Conservation (phyloP, 331 rosid species). For the Malus hybrid region DNA sequence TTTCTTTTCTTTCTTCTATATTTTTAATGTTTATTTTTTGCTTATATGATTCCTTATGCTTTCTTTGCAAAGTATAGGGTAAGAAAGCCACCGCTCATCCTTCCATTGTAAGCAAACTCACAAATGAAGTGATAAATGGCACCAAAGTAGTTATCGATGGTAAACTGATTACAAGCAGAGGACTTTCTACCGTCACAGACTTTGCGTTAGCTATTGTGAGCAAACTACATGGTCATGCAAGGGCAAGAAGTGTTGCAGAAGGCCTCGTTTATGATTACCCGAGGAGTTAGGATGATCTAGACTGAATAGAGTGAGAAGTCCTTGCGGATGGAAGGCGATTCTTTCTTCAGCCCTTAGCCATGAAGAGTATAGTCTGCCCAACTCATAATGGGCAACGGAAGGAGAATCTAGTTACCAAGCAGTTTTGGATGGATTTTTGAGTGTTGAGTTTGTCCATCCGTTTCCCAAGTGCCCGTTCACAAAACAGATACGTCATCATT, state of each 20-base stretch:
- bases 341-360: background rate
- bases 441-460: background rate
- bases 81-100: slow-evolving; percentile 59
- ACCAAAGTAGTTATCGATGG: slow-evolving; percentile 83
- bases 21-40: background rate
- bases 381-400: background rate
- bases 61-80: slow-evolving; percentile 36
- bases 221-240: slow-evolving; percentile 71
- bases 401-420: background rate
- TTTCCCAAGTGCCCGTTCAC: background rate
- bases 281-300: slow-evolving; percentile 23
- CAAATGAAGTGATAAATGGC: slow-evolving; percentile 33
- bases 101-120: slow-evolving; percentile 26
- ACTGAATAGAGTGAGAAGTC: slow-evolving; percentile 3
- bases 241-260: slow-evolving; percentile 95
- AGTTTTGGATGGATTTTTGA: background rate
- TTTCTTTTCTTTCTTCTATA: background rate
- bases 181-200: slow-evolving; percentile 59
- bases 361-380: background rate
- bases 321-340: background rate
- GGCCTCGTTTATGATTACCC: slow-evolving; percentile 79
- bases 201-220: slow-evolving; percentile 72
- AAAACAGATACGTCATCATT: background rate
- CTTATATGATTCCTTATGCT: background rate
- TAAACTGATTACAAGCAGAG: slow-evolving; percentile 71